A percentile compares a stretch with the other conserved stretches of the same genome.
phyloP scores from a whole-genome alignment of 129 eudicot genomes.

The Escallonia herrerae region DNA sequence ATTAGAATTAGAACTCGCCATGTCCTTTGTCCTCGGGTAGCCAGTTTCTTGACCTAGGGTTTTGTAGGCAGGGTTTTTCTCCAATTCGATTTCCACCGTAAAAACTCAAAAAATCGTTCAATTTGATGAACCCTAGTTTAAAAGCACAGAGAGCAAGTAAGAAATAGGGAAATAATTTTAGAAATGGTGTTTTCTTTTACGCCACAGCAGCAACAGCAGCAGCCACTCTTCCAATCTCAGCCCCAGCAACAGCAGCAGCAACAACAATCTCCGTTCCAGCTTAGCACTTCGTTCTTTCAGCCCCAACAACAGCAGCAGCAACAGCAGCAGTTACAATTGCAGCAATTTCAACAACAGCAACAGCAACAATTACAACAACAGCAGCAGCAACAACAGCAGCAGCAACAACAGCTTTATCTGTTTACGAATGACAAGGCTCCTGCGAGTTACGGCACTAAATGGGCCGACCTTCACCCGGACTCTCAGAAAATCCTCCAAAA shows the following conservation, averaged over 20 bases:
- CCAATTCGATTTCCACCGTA: too few relatives aligned
- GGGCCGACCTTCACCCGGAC: conserved; percentile 95
- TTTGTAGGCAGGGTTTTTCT: too few relatives aligned
- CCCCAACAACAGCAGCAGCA: conserved; percentile 36
- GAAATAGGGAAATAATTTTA: not conserved
- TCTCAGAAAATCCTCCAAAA: conserved; percentile 83
- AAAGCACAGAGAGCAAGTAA: not conserved
- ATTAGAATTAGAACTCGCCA: too few relatives aligned
- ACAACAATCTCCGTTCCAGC: conserved; percentile 17
- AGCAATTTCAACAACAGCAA: conserved; percentile 21
- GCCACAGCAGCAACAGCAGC: conserved; percentile 50
- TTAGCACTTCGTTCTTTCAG: not conserved
- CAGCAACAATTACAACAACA: too few relatives aligned
- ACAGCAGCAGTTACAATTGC: conserved; percentile 17
- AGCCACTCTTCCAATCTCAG: conserved; percentile 28
- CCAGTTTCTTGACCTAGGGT: too few relatives aligned
- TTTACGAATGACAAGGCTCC: conserved; percentile 78
- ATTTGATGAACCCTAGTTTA: not conserved
- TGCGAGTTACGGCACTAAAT: conserved; percentile 74
- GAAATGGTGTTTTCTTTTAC: conserved; percentile 69
- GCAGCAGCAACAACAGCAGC: conserved; percentile 40
- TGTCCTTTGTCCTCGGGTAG: too few relatives aligned
- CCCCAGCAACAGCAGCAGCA: conserved; percentile 20
- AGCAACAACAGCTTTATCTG: conserved; percentile 61
- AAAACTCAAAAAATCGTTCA: too few relatives aligned